These are phyloP conservation scores for Triticum timopheevii DNA, from an alignment of 176 grass and related monocot species.

Conservation along the genomic window DNA sequence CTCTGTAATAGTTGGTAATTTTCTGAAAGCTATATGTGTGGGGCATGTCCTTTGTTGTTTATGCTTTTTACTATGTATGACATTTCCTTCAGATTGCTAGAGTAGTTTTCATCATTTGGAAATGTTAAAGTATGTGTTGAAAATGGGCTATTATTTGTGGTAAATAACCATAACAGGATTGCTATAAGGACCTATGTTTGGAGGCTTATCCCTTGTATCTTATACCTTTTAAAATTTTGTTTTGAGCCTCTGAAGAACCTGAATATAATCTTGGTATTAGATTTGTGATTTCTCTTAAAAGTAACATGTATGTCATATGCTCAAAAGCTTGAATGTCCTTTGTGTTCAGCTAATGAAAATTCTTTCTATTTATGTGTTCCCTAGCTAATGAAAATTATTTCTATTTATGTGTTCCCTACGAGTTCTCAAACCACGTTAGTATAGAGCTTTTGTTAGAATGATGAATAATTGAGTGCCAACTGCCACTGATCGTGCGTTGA, in stretches of 20 bases:
- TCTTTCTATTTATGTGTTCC: neutral
- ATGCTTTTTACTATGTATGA: neutral
- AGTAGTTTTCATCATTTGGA: constrained; percentile 13
- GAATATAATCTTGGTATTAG: neutral
- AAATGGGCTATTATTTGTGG: neutral
- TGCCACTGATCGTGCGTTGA: neutral
- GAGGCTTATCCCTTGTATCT: neutral
- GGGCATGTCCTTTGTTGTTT: neutral
- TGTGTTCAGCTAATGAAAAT: neutral
- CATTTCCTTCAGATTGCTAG: neutral
- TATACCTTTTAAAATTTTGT: neutral
- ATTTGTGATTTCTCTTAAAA: neutral
- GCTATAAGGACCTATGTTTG: neutral
- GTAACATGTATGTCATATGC: neutral
- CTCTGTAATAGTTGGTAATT: constrained; percentile 81
- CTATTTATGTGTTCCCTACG: neutral
- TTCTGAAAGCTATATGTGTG: constrained; percentile 11
- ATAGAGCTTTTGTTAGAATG: neutral
- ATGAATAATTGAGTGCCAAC: neutral
- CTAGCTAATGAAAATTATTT: neutral
- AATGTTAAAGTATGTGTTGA: neutral
- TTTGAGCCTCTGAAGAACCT: neutral
- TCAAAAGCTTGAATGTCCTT: neutral
- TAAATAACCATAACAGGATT: constrained; percentile 3
- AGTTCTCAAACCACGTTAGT: neutral